Conservation (phyloP, 2,329 filamentous ascomycete genomes). For the Pseudocercospora macadamiae region DNA sequence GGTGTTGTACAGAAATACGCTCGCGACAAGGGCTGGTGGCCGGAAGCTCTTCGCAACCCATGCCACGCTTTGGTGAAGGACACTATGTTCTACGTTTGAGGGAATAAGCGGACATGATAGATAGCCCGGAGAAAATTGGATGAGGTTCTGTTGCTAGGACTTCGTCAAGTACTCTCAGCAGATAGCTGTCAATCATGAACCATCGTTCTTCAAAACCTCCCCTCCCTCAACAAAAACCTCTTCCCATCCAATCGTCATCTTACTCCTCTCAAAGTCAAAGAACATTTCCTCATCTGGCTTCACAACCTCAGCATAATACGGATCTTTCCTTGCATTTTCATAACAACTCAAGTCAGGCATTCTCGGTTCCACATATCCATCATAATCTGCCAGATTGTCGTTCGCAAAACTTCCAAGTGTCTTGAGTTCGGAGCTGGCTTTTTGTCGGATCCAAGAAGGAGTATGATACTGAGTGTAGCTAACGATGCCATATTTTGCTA, state of each 20-base stretch:
- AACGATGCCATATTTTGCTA: conserved; percentile 22
- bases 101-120: too few species aligned
- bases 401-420: conserved; percentile 13
- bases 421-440: conserved; percentile 12
- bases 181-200: too few species aligned
- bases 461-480: conserved; percentile 23
- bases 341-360: conserved; percentile 22
- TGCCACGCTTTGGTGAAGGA: too few species aligned
- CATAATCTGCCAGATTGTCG: conserved; percentile 16
- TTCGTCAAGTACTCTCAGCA: too few species aligned
- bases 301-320: conserved; percentile 23
- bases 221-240: conserved; percentile 17
- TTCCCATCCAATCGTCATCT: conserved; percentile 23
- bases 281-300: conserved; percentile 23
- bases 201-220: too few species aligned
- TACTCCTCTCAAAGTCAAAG: conserved; percentile 15
- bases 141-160: too few species aligned
- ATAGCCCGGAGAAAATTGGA: too few species aligned
- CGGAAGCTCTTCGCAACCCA: too few species aligned
- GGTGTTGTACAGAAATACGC: too few species aligned
- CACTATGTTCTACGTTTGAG: too few species aligned
- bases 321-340: conserved; percentile 22
- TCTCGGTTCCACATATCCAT: conserved; percentile 19
- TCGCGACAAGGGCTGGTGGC: too few species aligned
- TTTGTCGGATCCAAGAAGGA: conserved; percentile 13